Evolutionary conservation across 2,329 filamentous ascomycete species (phyloP).

Genomic region (Colletotrichum paranaense): DNA sequence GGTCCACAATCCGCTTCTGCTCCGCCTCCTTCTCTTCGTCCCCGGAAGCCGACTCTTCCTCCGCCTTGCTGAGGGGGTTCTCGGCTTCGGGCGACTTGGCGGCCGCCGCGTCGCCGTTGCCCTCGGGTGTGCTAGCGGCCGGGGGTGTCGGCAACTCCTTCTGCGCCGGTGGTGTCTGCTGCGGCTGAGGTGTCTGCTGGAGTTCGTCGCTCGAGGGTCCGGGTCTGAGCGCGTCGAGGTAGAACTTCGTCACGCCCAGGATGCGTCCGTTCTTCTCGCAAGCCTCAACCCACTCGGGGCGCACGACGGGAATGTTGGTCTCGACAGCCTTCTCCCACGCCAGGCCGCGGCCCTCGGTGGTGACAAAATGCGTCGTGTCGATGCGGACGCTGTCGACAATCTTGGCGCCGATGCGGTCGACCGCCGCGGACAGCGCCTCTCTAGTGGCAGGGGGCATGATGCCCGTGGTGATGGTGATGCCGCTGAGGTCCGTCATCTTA

Average conservation of each 20-base stretch:
- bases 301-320: slow-evolving; percentile 97
- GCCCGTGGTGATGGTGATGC: slow-evolving; percentile 93
- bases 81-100: slow-evolving; percentile 35
- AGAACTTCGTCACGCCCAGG: slow-evolving; percentile 94
- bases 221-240: slow-evolving; percentile 80
- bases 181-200: slow-evolving; percentile 38
- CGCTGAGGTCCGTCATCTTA: slow-evolving; percentile 97
- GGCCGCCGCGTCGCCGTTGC: slow-evolving; percentile 39
- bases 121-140: slow-evolving; percentile 39
- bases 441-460: slow-evolving; percentile 79
- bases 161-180: slow-evolving; percentile 39
- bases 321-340: slow-evolving; percentile 97
- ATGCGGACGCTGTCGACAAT: slow-evolving; percentile 91
- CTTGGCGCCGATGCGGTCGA: slow-evolving; percentile 92
- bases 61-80: slow-evolving; percentile 34
- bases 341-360: slow-evolving; percentile 88
- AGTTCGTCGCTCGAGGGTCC: slow-evolving; percentile 51
- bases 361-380: slow-evolving; percentile 98
- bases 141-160: slow-evolving; percentile 48
- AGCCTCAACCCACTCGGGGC: slow-evolving; percentile 97
- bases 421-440: slow-evolving; percentile 78
- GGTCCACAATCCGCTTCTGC: slow-evolving; percentile 48
- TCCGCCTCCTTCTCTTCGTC: slow-evolving; percentile 47
- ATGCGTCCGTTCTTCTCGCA: slow-evolving; percentile 94
- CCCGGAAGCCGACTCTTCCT: slow-evolving; percentile 43